Base-by-base conservation (phyloP, 2,329 filamentous ascomycete species). In the Colletotrichum magnum region DNA sequence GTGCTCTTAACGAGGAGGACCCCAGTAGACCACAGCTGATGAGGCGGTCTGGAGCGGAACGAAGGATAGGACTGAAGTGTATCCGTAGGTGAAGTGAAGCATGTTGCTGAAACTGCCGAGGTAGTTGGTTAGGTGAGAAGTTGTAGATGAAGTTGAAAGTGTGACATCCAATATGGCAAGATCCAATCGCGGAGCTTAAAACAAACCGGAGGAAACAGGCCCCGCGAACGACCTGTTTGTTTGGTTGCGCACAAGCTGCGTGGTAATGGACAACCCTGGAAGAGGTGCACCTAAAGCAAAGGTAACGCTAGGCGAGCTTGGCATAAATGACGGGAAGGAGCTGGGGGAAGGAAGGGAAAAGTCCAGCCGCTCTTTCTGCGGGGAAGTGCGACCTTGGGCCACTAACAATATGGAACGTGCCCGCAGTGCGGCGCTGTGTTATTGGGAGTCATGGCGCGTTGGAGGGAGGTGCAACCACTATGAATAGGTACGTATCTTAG, bases 321-420 rank as follows among this genome's bases (percentile, higher is more conserved):
- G 67, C 56, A n/a, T 43, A 57, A 43, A 48, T 51, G 51, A 53
- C 39, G 50, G 50, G 61, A 51, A 51, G 51, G 45, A 60, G 21
- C 43, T 28, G 61, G 41, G 39, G 6, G 9, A 53, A 39, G 13
- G 57, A 43, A 54, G 47, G 62, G 57, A 61, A 57, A 41, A 60
- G 52, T 57, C 50, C 54, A 36, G 18, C 43, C 62, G 51, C 32
- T 53, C 56, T 56, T 50, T 61, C 21, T 48, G 57, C 67, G 67
- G 67, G 67, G 62, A 69, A 69, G 57, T 69, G 67, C 63, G 51
- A 67, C 26, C 67, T 67, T 61, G 67, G 50, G 39, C 62, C 67
- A 48, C 63, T 61, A 47, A 36, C 32, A 36, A 36, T 36, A 36
- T 36, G 32, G 32, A 36, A 36, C 7, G 32, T 36, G 51, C 26